Evolutionary conservation across 2,329 filamentous ascomycete genomes (phyloP).

Genomic region (Drechslera avenae): DNA sequence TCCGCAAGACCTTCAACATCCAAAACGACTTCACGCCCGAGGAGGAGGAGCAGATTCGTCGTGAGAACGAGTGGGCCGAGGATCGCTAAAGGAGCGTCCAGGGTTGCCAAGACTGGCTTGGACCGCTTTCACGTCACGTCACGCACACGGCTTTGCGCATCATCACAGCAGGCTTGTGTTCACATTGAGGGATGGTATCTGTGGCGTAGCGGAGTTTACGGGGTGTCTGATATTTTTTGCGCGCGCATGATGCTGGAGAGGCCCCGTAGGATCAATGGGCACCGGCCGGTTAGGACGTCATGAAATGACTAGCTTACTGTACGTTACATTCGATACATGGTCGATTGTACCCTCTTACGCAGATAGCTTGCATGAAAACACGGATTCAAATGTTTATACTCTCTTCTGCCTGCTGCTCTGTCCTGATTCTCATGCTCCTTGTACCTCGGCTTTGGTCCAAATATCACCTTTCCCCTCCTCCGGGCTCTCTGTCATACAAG

Average conservation of each 20-base stretch:
- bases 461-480: slow-evolving; percentile 1
- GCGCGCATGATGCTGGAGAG: slow-evolving; percentile 8
- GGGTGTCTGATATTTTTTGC: slow-evolving; percentile 11
- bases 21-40: slow-evolving; percentile 99
- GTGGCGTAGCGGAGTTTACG: slow-evolving; percentile 19
- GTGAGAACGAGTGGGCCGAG: slow-evolving; percentile 60
- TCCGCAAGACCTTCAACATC: slow-evolving; percentile 99
- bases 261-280: slow-evolving; percentile 1
- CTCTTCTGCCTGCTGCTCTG: not conserved
- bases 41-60: slow-evolving; percentile 90
- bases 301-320: slow-evolving; percentile 2
- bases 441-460: slow-evolving; percentile 7
- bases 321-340: slow-evolving; percentile 2
- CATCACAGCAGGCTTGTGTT: slow-evolving; percentile 4
- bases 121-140: not conserved
- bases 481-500: no score
- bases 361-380: slow-evolving; percentile 12
- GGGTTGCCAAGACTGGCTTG: not conserved
- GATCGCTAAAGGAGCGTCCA: slow-evolving; percentile 37
- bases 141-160: slow-evolving; percentile 6
- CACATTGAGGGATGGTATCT: slow-evolving; percentile 3
- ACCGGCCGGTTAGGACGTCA: slow-evolving; percentile 4
- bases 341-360: slow-evolving; percentile 4
- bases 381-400: not conserved
- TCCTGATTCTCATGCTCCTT: not conserved